A percentile compares a stretch with the other conserved stretches of the same genome.
These are phyloP conservation scores for Tylopilus plumbeoviolaceoides DNA, from an alignment of 768 basidiomycete genomes.

Conservation along the genomic window DNA sequence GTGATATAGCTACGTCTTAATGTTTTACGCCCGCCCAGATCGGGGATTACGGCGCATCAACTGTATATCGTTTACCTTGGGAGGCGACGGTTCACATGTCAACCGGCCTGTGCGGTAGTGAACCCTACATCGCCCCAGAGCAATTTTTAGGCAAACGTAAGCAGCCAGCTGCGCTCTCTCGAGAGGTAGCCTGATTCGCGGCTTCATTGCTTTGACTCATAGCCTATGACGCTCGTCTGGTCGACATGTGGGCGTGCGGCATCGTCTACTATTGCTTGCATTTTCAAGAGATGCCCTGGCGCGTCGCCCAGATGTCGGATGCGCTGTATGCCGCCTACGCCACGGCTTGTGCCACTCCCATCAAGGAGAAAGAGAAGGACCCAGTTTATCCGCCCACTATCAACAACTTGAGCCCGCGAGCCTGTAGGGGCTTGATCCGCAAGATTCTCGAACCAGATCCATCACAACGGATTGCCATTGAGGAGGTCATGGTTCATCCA, in stretches of 20 bases:
- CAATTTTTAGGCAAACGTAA: conserved; percentile 96
- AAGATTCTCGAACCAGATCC: conserved; percentile 97
- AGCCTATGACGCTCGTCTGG: conserved; percentile 97
- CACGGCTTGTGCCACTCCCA: conserved; percentile 32
- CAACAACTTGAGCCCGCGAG: conserved; percentile 82
- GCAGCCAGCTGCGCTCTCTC: conserved; percentile 37
- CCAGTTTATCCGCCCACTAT: conserved; percentile 59
- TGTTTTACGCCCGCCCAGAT: conserved; percentile 51
- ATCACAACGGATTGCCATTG: conserved; percentile 66
- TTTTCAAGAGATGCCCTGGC: conserved; percentile 98
- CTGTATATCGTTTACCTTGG: conserved; percentile 99
- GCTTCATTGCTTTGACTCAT: conserved; percentile 15
- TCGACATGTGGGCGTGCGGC: conserved; percentile 97
- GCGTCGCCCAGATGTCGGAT: conserved; percentile 84
- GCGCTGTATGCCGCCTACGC: conserved; percentile 76
- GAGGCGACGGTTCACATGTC: conserved; percentile 96
- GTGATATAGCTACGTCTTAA: not conserved
- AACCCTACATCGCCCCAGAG: conserved; percentile 98
- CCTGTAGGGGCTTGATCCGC: conserved; percentile 77
- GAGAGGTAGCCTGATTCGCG: conserved; percentile 36
- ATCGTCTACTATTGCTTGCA: conserved; percentile 98
- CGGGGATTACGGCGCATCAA: conserved; percentile 97
- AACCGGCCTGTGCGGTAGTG: conserved; percentile 94
- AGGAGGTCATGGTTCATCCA: conserved; percentile 71
- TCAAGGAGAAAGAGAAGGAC: conserved; percentile 31